Evolutionary conservation across 2,329 filamentous ascomycete genomes (phyloP).

Genomic region (Rutstroemia sp.): DNA sequence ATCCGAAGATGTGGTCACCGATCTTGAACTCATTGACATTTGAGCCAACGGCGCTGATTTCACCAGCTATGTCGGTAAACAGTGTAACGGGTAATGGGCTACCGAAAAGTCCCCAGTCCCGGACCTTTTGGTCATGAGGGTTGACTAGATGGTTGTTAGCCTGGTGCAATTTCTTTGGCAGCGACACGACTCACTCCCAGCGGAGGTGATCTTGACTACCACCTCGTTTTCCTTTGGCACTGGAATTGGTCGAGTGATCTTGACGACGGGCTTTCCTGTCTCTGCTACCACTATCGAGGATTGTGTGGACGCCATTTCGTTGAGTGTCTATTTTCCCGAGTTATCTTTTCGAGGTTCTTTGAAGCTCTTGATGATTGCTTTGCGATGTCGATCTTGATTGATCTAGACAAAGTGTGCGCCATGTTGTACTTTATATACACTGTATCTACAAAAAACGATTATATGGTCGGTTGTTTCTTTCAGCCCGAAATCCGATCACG

Average conservation of each 20-base stretch:
- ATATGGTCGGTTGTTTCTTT: too few species aligned
- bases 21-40: conserved; percentile 16
- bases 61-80: conserved; percentile 31
- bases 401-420: neutral
- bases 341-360: too few species aligned
- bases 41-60: conserved; percentile 28
- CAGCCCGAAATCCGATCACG: too few species aligned
- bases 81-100: conserved; percentile 28
- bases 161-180: neutral
- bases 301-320: conserved; percentile 16
- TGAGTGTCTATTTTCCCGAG: too few species aligned
- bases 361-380: too few species aligned
- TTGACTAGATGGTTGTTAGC: neutral
- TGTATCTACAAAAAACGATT: too few species aligned
- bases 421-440: neutral
- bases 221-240: conserved; percentile 30
- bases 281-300: conserved; percentile 23
- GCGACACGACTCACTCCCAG: conserved; percentile 15
- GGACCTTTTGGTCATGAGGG: conserved; percentile 4
- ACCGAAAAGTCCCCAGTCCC: conserved; percentile 29
- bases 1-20: conserved; percentile 2
- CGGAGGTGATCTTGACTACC: conserved; percentile 32
- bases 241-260: conserved; percentile 23
- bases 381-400: too few species aligned
- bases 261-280: conserved; percentile 22